Conservation (phyloP, 495 filamentous ascomycete species). For the Penicillium ucsense region DNA sequence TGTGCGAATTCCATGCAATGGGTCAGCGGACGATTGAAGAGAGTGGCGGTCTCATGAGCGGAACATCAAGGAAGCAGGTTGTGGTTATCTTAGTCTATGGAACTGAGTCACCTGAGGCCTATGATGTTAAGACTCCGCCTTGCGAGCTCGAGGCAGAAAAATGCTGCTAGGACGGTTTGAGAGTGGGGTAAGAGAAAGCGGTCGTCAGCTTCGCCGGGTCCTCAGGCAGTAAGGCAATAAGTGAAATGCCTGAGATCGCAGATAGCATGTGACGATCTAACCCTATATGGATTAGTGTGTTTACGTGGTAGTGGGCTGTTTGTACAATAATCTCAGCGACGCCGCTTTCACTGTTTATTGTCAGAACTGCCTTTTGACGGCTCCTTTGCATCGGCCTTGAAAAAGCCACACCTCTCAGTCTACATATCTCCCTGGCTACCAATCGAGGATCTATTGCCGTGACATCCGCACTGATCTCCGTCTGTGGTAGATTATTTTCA, state of each 20-base stretch:
- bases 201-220: neutral
- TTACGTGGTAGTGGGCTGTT: slow-evolving; percentile 17
- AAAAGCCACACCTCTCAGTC: too few relatives aligned
- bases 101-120: slow-evolving; percentile 15
- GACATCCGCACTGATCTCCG: too few relatives aligned
- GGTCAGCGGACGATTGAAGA: neutral
- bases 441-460: too few relatives aligned
- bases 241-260: neutral
- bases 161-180: neutral
- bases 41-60: neutral
- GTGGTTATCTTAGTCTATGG: slow-evolving; percentile 17
- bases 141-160: slow-evolving; percentile 8
- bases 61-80: too few relatives aligned
- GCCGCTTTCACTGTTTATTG: slow-evolving; percentile 17
- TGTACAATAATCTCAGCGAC: slow-evolving; percentile 14
- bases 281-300: slow-evolving; percentile 14
- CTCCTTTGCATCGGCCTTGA: slow-evolving; percentile 4
- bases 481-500: too few relatives aligned
- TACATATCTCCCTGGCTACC: too few relatives aligned
- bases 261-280: slow-evolving; percentile 15
- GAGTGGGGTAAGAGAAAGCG: slow-evolving; percentile 25
- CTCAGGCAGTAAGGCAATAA: neutral
- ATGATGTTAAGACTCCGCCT: slow-evolving; percentile 6
- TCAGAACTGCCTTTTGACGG: slow-evolving; percentile 12
- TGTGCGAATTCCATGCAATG: too few relatives aligned